These are phyloP conservation scores for Phytopythium vexans DNA, from an alignment of 352 stramenopile genomes.

Conservation along the genomic window DNA sequence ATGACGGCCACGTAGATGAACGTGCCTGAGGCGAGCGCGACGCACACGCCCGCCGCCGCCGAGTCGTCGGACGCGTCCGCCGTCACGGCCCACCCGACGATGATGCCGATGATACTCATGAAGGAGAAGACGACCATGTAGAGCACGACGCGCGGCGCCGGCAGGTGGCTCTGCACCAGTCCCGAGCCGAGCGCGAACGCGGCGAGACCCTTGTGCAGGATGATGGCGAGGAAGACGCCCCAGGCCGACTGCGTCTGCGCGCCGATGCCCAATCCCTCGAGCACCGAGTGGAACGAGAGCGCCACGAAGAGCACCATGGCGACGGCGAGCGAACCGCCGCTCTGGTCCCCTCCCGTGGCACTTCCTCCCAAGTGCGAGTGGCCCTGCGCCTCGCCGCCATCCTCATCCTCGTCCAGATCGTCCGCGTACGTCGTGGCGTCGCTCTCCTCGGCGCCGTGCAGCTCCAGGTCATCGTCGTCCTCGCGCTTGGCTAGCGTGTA, in stretches of 20 bases:
- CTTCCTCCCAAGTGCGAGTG: slow-evolving; percentile 32
- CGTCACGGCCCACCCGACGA: slow-evolving; percentile 54
- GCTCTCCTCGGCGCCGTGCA: slow-evolving; percentile 33
- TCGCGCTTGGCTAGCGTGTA: slow-evolving; percentile 28
- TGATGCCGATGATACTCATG: slow-evolving; percentile 59
- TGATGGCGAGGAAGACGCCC: slow-evolving; percentile 74
- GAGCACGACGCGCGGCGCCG: slow-evolving; percentile 40
- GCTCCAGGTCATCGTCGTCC: slow-evolving; percentile 32
- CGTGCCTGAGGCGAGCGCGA: slow-evolving; percentile 71
- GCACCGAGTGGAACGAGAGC: slow-evolving; percentile 78
- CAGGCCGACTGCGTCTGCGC: slow-evolving; percentile 66
- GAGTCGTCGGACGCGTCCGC: slow-evolving; percentile 59
- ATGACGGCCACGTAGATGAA: slow-evolving; percentile 88
- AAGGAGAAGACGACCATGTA: slow-evolving; percentile 67
- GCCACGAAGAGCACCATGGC: slow-evolving; percentile 74
- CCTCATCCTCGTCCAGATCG: slow-evolving; percentile 37
- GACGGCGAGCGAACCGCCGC: slow-evolving; percentile 41
- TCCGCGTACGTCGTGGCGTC: slow-evolving; percentile 45
- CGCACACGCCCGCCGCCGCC: slow-evolving; percentile 43
- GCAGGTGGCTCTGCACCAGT: slow-evolving; percentile 60
- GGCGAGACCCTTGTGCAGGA: slow-evolving; percentile 77
- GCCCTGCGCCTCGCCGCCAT: slow-evolving; percentile 25
- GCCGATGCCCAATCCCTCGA: slow-evolving; percentile 74
- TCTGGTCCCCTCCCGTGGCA: slow-evolving; percentile 2
- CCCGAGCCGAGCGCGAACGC: slow-evolving; percentile 69